Percentiles rank a stretch among this genome's conserved stretches.
These are phyloP conservation scores for Xylaria sp. DNA, from an alignment of 2,329 filamentous ascomycete genomes.

Conservation along the genomic window DNA sequence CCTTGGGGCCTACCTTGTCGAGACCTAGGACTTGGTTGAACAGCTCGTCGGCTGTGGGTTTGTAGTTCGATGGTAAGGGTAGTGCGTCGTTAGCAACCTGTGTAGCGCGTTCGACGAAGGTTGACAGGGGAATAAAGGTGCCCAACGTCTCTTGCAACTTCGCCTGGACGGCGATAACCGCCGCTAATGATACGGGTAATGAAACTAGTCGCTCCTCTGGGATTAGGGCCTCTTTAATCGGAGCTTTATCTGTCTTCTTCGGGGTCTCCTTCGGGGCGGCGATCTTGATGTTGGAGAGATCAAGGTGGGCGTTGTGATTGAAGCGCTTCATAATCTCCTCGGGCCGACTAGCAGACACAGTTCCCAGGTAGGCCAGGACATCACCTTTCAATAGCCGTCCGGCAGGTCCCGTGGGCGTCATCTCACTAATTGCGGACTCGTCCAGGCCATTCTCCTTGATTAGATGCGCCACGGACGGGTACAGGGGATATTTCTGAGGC, in stretches of 20 bases:
- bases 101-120: slow-evolving; percentile 85
- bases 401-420: slow-evolving; percentile 86
- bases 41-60: slow-evolving; percentile 80
- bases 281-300: slow-evolving; percentile 94
- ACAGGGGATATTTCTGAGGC: slow-evolving; percentile 76
- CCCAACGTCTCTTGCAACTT: slow-evolving; percentile 81
- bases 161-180: slow-evolving; percentile 82
- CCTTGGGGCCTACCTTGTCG: slow-evolving; percentile 60
- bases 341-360: slow-evolving; percentile 77
- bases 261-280: slow-evolving; percentile 62
- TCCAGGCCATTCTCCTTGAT: slow-evolving; percentile 82
- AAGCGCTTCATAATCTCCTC: slow-evolving; percentile 76
- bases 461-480: slow-evolving; percentile 85
- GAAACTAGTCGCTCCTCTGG: slow-evolving; percentile 68
- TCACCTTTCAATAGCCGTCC: slow-evolving; percentile 95
- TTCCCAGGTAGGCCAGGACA: slow-evolving; percentile 87
- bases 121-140: slow-evolving; percentile 82
- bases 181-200: slow-evolving; percentile 79
- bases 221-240: slow-evolving; percentile 55
- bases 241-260: slow-evolving; percentile 49
- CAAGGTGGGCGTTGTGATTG: slow-evolving; percentile 81
- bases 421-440: slow-evolving; percentile 79
- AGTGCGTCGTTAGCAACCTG: slow-evolving; percentile 89
- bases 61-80: slow-evolving; percentile 70
- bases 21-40: slow-evolving; percentile 90